These are phyloP conservation scores for Metarhizium humberi DNA, from an alignment of 2,329 filamentous ascomycete genomes.

Conservation along the genomic window DNA sequence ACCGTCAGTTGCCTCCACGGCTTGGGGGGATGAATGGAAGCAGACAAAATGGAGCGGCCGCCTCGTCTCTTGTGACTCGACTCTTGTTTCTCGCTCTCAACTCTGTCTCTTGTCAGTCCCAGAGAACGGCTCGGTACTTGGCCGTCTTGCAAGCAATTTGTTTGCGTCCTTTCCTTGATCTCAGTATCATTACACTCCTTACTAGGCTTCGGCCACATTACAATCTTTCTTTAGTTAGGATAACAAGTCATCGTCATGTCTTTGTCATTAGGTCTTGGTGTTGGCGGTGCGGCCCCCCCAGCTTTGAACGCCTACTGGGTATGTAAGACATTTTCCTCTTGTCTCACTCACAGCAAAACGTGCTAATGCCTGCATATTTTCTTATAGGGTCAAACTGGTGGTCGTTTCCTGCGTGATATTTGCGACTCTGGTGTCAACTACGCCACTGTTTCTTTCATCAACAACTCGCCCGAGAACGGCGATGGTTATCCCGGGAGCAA, in stretches of 20 bases:
- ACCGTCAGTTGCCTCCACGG: background rate
- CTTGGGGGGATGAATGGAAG: background rate
- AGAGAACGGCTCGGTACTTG: constrained; percentile 20
- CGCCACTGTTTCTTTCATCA: constrained; percentile 29
- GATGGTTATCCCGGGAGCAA: constrained; percentile 27
- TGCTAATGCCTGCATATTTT: constrained; percentile 2
- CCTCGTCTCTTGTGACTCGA: constrained; percentile 14
- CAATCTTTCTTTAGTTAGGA: constrained; percentile 12
- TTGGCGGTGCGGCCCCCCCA: background rate
- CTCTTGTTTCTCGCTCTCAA: constrained; percentile 9
- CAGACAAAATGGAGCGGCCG: constrained; percentile 1
- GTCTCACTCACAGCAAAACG: background rate
- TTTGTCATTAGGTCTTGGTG: constrained; percentile 13
- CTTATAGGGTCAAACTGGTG: constrained; percentile 25
- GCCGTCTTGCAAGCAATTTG: constrained; percentile 24
- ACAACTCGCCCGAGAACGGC: constrained; percentile 26
- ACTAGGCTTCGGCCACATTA: constrained; percentile 22
- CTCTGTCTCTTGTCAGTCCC: constrained; percentile 13
- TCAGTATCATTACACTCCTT: constrained; percentile 21
- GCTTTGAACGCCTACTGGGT: constrained; percentile 1
- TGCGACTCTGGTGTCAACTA: constrained; percentile 28
- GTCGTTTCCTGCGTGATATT: constrained; percentile 22
- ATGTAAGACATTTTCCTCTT: background rate
- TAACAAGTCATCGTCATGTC: constrained; percentile 10
- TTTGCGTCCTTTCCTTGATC: constrained; percentile 32